These are phyloP conservation scores for Zygosaccharomyces sapae DNA, from an alignment of 1,139 yeast species.

Conservation along the genomic window DNA sequence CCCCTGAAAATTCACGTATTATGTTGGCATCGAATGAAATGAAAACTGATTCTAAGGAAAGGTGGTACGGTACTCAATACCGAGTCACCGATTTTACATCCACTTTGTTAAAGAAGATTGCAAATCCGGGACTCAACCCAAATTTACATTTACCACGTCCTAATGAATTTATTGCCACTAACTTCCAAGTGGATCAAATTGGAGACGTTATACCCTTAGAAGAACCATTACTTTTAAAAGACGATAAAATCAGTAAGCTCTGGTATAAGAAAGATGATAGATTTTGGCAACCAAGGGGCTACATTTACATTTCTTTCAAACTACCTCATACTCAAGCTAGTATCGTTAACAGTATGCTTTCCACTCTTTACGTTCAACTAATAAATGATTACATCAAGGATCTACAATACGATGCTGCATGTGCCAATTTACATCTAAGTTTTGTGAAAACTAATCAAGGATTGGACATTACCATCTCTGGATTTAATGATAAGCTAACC, in stretches of 20 bases:
- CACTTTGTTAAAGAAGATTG: constrained; percentile 40
- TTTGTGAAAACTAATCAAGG: constrained; percentile 68
- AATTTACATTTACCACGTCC: constrained; percentile 58
- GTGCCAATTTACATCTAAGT: constrained; percentile 68
- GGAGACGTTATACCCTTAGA: constrained; percentile 40
- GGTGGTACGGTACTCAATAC: constrained; percentile 91
- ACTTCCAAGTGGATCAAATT: constrained; percentile 56
- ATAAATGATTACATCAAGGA: constrained; percentile 74
- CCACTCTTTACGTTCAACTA: constrained; percentile 62
- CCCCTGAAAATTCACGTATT: constrained; percentile 57
- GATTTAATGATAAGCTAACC: constrained; percentile 78
- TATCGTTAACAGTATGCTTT: constrained; percentile 52
- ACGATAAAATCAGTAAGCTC: constrained; percentile 44
- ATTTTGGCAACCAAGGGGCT: constrained; percentile 84
- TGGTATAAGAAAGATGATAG: constrained; percentile 94
- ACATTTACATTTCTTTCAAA: constrained; percentile 59
- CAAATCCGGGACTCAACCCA: constrained; percentile 38
- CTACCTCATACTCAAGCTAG: constrained; percentile 60
- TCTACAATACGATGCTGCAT: constrained; percentile 70
- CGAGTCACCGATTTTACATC: constrained; percentile 45
- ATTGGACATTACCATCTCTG: constrained; percentile 59
- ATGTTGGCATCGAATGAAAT: constrained; percentile 52
- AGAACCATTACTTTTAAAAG: constrained; percentile 48
- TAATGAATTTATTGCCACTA: constrained; percentile 76
- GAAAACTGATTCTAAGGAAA: constrained; percentile 47